phyloP scores from a whole-genome alignment of 192 early-diverging fungal species.

The Coemansia sp. region DNA sequence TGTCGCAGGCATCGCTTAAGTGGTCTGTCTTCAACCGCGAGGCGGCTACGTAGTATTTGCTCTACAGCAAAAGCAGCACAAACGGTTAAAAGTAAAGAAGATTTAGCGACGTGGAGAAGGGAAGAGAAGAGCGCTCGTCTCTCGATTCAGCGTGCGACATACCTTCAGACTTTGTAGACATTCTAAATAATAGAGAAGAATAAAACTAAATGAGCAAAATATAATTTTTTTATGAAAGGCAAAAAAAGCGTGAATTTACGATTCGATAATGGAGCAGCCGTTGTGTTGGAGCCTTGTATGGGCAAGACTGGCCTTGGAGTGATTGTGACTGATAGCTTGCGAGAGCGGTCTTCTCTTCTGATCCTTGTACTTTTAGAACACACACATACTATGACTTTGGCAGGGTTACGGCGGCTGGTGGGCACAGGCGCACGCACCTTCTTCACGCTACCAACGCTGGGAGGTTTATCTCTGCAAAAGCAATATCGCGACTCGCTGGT shows the following conservation, averaged over 20 bases:
- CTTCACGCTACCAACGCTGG: conserved; percentile 10
- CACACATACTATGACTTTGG: background rate
- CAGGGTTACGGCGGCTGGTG: background rate
- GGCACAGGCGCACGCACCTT: conserved; percentile 13
- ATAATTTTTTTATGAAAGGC: no score
- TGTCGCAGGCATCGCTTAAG: conserved; percentile 47
- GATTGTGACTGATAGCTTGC: background rate
- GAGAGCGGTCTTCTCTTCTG: background rate
- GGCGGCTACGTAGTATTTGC: conserved; percentile 31
- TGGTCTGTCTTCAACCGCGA: conserved; percentile 39
- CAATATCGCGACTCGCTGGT: conserved; percentile 57
- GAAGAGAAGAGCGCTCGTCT: background rate
- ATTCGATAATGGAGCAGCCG: background rate
- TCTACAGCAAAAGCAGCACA: conserved; percentile 22
- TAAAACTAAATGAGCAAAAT: background rate
- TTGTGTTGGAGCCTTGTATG: background rate
- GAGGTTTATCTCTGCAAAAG: conserved; percentile 1
- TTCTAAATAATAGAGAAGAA: background rate
- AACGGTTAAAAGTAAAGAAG: background rate
- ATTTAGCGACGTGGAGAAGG: background rate
- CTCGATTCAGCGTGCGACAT: background rate
- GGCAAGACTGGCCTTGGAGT: background rate
- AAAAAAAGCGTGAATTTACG: no score
- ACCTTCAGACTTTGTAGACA: conserved; percentile 27
- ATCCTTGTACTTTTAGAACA: background rate